These are phyloP conservation scores for Syzygium syzygioides DNA, from an alignment of 441 rosid genomes.

Conservation along the genomic window DNA sequence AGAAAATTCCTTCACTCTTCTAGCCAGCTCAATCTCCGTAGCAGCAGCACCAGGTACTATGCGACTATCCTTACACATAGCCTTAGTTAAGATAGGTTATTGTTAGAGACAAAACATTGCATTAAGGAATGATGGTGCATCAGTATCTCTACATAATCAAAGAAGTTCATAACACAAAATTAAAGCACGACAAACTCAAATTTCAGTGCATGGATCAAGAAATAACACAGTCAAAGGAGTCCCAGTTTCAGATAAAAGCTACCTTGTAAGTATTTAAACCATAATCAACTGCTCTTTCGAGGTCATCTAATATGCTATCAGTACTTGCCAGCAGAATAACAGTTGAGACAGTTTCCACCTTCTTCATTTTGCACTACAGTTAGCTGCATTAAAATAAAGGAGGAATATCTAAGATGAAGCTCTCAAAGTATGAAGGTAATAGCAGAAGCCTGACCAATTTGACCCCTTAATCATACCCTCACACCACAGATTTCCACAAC, in stretches of 20 bases:
- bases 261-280: constrained; percentile 99
- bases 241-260: constrained; percentile 2
- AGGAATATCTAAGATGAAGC: neutral
- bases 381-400: constrained; percentile 37
- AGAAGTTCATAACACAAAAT: neutral
- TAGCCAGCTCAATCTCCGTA: constrained; percentile 93
- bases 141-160: neutral
- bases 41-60: constrained; percentile 96
- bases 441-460: neutral
- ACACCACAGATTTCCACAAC: constrained; percentile 95
- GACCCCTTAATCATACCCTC: constrained; percentile 53
- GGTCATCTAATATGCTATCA: constrained; percentile 94
- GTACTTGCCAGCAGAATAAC: constrained; percentile 96
- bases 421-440: neutral
- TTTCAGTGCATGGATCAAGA: neutral
- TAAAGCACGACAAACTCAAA: neutral
- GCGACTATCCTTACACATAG: constrained; percentile 96
- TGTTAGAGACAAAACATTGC: neutral
- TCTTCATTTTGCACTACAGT: constrained; percentile 84
- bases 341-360: constrained; percentile 84
- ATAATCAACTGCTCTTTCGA: constrained; percentile 98
- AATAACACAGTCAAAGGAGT: neutral
- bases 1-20: constrained; percentile 87
- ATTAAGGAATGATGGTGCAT: neutral
- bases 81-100: constrained; percentile 31